Evolutionary conservation across 2,329 filamentous ascomycete species (phyloP), one percentile per base, ranked within the genome.

Genomic region (Fusarium sp.): DNA sequence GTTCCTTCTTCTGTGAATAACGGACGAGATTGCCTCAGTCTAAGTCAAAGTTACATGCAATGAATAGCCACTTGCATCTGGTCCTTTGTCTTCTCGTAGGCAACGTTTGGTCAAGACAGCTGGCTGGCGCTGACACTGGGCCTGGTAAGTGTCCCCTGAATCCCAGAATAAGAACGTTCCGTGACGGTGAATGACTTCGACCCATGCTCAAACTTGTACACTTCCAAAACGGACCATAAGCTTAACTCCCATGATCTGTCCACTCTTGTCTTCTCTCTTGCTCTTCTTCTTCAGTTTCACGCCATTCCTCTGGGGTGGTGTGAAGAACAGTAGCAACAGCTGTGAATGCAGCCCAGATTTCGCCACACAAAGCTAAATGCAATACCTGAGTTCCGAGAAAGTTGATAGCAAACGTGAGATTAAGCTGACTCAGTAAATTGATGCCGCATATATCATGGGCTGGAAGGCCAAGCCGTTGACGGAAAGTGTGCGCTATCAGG

Each of bases 301-400:
- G 61, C 65, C 65, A 67, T 49, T 67, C 65, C 5, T 67, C 65
- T 20, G 65, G 60, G 11, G 65, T 65, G 23, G 46, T 49, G 17
- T 67, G 65, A n/a, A 67, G 45, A 28, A 65, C 24, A 19, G 61
- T 65, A 26, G 65, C 55, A 21, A 56, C 34, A 7, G 49, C 49
- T 17, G 65, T 65, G n/a, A 67, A 67, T 5, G 53, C 32, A 11
- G 60, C 65, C 65, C 65, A 67, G 10, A 67, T 42, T 23, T 67
- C 65, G 7, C 60, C 56, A 17, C 59, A 61, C 19, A 68, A 21
- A 12, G 61, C 59, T 19, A 67, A 28, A 40, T 84, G 80, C 19
- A 83, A 40, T 17, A 85, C 68, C 67, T 87, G 83, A 3, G 81
- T 57, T 14, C 80, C 78, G 7, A 85, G 47, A 50, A 85, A 77